Conservation (phyloP, 768 basidiomycete species). For the Phaffia tasmanica region DNA sequence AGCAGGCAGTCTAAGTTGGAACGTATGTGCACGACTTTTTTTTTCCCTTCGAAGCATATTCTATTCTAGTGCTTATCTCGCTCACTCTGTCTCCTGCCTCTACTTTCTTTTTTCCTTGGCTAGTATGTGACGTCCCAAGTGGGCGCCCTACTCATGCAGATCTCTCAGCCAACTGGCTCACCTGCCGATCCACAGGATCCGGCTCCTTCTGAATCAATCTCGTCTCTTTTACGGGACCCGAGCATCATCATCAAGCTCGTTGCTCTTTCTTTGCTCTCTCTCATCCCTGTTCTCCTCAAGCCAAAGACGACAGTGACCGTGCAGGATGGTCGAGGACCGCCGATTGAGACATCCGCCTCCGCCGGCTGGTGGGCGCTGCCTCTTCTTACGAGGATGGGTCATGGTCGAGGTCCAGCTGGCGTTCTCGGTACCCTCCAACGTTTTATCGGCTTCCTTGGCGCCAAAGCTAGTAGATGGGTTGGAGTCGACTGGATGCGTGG, state of each 20-base stretch:
- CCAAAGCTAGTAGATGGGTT: too few species aligned
- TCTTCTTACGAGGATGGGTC: too few species aligned
- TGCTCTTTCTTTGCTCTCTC: slow-evolving; percentile 67
- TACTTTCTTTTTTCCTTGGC: not conserved
- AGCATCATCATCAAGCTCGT: slow-evolving; percentile 72
- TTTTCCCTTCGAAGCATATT: slow-evolving; percentile 30
- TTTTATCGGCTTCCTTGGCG: too few species aligned
- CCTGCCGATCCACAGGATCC: slow-evolving; percentile 53
- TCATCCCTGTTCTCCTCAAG: slow-evolving; percentile 67
- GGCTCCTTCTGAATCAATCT: slow-evolving; percentile 50
- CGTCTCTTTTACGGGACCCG: slow-evolving; percentile 71
- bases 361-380: too few species aligned
- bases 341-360: not conserved
- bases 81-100: slow-evolving; percentile 5
- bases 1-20: slow-evolving; percentile 38
- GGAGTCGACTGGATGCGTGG: too few species aligned
- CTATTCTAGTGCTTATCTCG: slow-evolving; percentile 30
- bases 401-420: too few species aligned
- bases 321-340: slow-evolving; percentile 14
- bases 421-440: too few species aligned
- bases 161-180: slow-evolving; percentile 26
- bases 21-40: slow-evolving; percentile 10
- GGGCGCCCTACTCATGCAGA: slow-evolving; percentile 33
- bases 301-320: slow-evolving; percentile 23
- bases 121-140: slow-evolving; percentile 81